These are phyloP conservation scores for Besnoitia besnoiti DNA, from an alignment of 169 alveolate genomes.

Conservation along the genomic window DNA sequence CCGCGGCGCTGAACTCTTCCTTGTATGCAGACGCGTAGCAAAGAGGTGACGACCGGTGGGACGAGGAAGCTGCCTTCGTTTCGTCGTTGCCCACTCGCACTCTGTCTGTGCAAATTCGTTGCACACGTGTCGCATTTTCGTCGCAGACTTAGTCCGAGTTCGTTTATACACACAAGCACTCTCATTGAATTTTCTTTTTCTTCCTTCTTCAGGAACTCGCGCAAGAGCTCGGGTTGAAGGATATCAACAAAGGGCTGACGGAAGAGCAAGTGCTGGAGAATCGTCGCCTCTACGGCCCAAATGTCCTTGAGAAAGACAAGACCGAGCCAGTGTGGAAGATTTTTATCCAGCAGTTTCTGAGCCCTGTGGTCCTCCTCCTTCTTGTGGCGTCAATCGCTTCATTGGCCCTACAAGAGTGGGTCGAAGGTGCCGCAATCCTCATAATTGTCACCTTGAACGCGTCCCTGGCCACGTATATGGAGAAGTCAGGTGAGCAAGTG, in stretches of 20 bases:
- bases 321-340: slow-evolving; percentile 85
- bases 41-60: no score
- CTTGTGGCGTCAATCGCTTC: slow-evolving; percentile 84
- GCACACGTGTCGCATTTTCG: no score
- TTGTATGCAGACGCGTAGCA: no score
- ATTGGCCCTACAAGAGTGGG: slow-evolving; percentile 83
- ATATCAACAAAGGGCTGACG: slow-evolving; percentile 77
- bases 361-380: slow-evolving; percentile 84
- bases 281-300: slow-evolving; percentile 84
- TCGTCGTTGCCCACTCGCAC: no score
- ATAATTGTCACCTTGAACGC: slow-evolving; percentile 89
- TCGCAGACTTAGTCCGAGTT: no score
- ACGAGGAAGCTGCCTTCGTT: background rate
- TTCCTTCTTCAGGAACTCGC: slow-evolving; percentile 72
- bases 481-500: slow-evolving; percentile 76
- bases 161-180: background rate
- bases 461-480: slow-evolving; percentile 92
- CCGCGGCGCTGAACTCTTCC: no score
- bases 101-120: no score
- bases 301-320: slow-evolving; percentile 84
- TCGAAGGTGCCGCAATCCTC: slow-evolving; percentile 90
- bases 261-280: slow-evolving; percentile 78
- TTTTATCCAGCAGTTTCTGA: slow-evolving; percentile 84
- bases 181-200: background rate
- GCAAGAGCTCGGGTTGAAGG: slow-evolving; percentile 77